phyloP scores from a whole-genome alignment of 208 protist genomes.

The Histomonas meleagridis region DNA sequence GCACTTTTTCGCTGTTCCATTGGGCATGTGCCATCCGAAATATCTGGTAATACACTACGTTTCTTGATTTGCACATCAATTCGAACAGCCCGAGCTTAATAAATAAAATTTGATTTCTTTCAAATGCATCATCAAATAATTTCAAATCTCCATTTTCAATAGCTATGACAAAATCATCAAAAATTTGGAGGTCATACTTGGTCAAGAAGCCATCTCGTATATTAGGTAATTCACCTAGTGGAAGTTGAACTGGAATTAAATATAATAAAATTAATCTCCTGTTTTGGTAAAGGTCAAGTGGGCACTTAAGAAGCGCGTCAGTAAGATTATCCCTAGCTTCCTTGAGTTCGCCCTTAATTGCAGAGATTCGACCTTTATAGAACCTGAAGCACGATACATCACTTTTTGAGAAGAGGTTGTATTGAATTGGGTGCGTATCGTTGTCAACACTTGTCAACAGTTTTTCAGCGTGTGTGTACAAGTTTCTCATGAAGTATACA shows the following conservation, averaged over 20 bases:
- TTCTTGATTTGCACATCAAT: neutral
- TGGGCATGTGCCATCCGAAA: neutral
- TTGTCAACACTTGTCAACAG: neutral
- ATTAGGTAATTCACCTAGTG: neutral
- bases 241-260: conserved; percentile 9
- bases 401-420: neutral
- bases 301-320: neutral
- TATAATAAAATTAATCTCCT: neutral
- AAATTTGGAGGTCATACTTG: neutral
- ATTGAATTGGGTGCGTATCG: neutral
- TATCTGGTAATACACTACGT: conserved; percentile 28
- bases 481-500: neutral
- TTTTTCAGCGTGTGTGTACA: neutral
- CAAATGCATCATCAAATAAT: neutral
- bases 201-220: neutral
- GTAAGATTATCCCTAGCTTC: neutral
- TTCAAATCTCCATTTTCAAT: neutral
- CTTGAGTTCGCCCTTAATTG: neutral
- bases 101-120: neutral
- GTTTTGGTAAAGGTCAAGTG: neutral
- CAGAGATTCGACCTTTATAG: neutral
- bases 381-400: neutral
- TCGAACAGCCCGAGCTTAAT: conserved; percentile 6
- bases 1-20: neutral
- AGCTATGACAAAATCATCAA: neutral